Evolutionary conservation across 2,329 filamentous ascomycete genomes (phyloP).

Genomic region (Fusarium cicatricum): DNA sequence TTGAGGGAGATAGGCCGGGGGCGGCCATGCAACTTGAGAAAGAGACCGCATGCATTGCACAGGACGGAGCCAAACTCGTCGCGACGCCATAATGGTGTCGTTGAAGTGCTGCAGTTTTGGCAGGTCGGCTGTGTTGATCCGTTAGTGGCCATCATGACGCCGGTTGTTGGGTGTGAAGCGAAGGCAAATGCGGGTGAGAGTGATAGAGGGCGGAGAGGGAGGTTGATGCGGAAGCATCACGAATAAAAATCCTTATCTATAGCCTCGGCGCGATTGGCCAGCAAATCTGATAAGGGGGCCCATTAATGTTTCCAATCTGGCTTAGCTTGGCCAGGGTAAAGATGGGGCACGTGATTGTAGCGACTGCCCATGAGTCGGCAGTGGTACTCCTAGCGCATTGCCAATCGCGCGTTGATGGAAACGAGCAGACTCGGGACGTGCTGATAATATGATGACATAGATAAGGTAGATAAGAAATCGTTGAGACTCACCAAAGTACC

Average conservation of each 20-base stretch:
- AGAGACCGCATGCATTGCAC: conserved; percentile 98
- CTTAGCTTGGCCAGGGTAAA: conserved; percentile 33
- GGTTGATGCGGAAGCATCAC: conserved; percentile 37
- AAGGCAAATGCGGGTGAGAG: conserved; percentile 19
- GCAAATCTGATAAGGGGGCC: conserved; percentile 48
- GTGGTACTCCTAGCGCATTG: conserved; percentile 16
- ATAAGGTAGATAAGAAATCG: conserved; percentile 9
- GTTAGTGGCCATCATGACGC: conserved; percentile 62
- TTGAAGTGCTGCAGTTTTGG: conserved; percentile 95
- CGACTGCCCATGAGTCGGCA: background rate
- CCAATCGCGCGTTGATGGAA: background rate
- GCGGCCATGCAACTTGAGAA: conserved; percentile 94
- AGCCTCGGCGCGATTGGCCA: conserved; percentile 42
- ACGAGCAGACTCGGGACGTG: conserved; percentile 2
- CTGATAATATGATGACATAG: conserved; percentile 15
- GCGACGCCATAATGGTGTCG: conserved; percentile 95
- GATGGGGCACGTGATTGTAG: conserved; percentile 46
- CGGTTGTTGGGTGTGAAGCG: conserved; percentile 47
- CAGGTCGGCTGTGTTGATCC: conserved; percentile 87
- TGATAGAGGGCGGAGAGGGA: conserved; percentile 33
- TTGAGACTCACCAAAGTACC: conserved; percentile 51
- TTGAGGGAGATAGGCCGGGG: conserved; percentile 95
- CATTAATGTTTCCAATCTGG: conserved; percentile 27
- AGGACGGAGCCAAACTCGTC: conserved; percentile 96
- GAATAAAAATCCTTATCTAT: conserved; percentile 45